These are phyloP conservation scores for Flaveria floridana DNA, from an alignment of 140 eudicot species.

Conservation along the genomic window DNA sequence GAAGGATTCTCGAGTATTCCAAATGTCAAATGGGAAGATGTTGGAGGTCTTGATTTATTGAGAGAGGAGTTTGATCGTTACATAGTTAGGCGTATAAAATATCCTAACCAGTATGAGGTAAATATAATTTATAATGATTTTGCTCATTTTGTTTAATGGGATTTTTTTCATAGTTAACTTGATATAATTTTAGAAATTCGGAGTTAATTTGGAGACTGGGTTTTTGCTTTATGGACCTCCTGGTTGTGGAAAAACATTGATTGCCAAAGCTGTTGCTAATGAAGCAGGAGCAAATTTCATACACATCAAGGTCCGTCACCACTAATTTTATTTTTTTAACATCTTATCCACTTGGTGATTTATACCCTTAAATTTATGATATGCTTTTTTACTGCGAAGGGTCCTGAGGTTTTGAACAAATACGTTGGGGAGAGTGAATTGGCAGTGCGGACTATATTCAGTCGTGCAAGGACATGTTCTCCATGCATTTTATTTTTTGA, in stretches of 20 bases:
- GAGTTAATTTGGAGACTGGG: conserved; percentile 72
- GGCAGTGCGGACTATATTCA: conserved; percentile 83
- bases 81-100: conserved; percentile 64
- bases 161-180: neutral
- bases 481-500: conserved; percentile 94
- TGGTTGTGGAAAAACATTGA: conserved; percentile 94
- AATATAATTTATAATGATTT: conserved; percentile 3
- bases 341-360: conserved; percentile 1
- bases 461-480: conserved; percentile 94
- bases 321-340: neutral
- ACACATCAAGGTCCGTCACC: conserved; percentile 68
- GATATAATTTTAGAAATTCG: conserved; percentile 47
- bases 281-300: conserved; percentile 97
- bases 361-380: neutral
- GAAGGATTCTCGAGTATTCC: conserved; percentile 86
- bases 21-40: conserved; percentile 86
- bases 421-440: conserved; percentile 96
- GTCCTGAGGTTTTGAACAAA: conserved; percentile 88
- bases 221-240: conserved; percentile 97
- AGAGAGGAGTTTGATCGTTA: conserved; percentile 67
- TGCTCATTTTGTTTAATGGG: neutral
- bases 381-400: conserved; percentile 41
- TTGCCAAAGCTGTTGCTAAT: conserved; percentile 96
- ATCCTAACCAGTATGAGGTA: conserved; percentile 71
- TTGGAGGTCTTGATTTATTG: conserved; percentile 75